Conservation (phyloP, 805 yeast species). For the Cyberlindnera japonica region DNA sequence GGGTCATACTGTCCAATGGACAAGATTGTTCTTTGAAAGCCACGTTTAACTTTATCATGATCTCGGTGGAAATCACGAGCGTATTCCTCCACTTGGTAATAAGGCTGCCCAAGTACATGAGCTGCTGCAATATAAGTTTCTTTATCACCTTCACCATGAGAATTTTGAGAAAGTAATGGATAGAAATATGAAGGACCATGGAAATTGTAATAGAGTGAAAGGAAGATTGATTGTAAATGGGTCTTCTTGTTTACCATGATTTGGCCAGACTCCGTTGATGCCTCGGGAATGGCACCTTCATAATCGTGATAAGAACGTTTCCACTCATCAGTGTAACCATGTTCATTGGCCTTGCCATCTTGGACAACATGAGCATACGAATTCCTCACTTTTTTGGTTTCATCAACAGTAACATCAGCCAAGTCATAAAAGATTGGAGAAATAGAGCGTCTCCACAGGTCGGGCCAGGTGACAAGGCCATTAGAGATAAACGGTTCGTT, state of each 20-base stretch:
- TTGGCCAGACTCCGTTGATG: conserved; percentile 59
- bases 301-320: conserved; percentile 33
- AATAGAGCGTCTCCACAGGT: conserved; percentile 61
- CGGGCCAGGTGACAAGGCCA: conserved; percentile 59
- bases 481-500: conserved; percentile 38
- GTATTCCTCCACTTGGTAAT: conserved; percentile 38
- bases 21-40: conserved; percentile 23
- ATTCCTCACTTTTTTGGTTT: conserved; percentile 32
- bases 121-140: conserved; percentile 63
- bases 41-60: conserved; percentile 16
- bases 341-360: conserved; percentile 11
- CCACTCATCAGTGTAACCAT: conserved; percentile 9
- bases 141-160: conserved; percentile 65
- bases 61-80: conserved; percentile 16
- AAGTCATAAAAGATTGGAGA: conserved; percentile 54
- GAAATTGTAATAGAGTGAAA: conserved; percentile 54
- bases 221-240: conserved; percentile 48
- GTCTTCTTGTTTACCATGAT: conserved; percentile 49
- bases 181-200: conserved; percentile 57
- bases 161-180: conserved; percentile 59
- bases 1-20: conserved; percentile 38
- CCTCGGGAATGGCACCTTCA: conserved; percentile 53
- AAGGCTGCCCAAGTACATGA: conserved; percentile 40
- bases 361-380: conserved; percentile 23
- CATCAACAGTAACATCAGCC: conserved; percentile 36